These are phyloP conservation scores for Stagonosporopsis rhizophila DNA, from an alignment of 2,329 filamentous ascomycete species.

Conservation along the genomic window DNA sequence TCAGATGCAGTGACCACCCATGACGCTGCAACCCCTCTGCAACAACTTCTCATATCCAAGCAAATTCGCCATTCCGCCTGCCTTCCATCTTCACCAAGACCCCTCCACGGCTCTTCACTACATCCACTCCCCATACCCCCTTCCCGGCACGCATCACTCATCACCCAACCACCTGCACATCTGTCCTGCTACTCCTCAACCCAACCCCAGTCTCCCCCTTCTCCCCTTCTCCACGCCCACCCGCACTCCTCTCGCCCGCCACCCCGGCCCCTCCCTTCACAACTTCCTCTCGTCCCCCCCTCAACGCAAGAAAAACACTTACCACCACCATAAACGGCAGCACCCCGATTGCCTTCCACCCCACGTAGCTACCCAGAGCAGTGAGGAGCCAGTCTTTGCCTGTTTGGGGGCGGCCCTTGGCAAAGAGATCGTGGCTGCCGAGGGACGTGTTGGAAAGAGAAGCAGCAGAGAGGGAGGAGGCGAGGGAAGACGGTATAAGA, in stretches of 20 bases:
- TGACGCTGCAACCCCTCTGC: not conserved
- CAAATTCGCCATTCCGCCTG: not conserved
- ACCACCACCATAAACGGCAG: slow-evolving; percentile 2
- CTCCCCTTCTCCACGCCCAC: not conserved
- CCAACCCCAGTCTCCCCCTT: not conserved
- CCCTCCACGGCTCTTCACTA: too few species aligned
- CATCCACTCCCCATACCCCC: not conserved
- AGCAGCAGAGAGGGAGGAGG: not conserved
- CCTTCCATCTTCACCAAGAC: not conserved
- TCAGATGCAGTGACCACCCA: not conserved
- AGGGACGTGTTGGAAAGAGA: not conserved
- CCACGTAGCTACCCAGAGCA: not conserved
- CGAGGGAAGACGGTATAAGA: not conserved
- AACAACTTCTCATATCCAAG: not conserved
- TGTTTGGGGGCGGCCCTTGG: not conserved
- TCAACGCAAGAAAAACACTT: not conserved
- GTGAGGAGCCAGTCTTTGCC: not conserved
- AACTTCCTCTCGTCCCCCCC: not conserved
- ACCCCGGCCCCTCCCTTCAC: not conserved
- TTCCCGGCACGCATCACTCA: not conserved
- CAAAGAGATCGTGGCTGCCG: not conserved
- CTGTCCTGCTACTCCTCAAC: slow-evolving; percentile 3
- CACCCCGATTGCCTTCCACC: slow-evolving; percentile 5
- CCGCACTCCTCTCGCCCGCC: not conserved
- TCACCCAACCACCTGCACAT: slow-evolving; percentile 5